Percentiles rank a stretch among this genome's conserved stretches.
phyloP scores from a whole-genome alignment of 306 rosid species.

The Chamaecrista fasciculata region DNA sequence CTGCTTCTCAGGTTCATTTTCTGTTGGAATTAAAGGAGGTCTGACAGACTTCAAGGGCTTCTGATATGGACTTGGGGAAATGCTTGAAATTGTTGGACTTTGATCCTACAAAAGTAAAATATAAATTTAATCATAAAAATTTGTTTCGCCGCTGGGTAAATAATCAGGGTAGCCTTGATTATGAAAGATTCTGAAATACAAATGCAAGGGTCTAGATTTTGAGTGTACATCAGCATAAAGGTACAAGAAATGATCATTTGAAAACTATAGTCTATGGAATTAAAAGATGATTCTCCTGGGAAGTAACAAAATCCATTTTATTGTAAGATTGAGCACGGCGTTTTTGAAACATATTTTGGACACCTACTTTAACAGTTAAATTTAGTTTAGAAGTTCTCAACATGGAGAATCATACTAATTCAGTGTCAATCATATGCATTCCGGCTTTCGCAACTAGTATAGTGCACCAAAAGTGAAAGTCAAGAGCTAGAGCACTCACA shows the following conservation, averaged over 20 bases:
- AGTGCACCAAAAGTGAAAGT: slow-evolving; percentile 28
- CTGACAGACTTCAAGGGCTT: slow-evolving; percentile 68
- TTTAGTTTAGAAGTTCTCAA: background rate
- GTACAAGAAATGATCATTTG: slow-evolving; percentile 8
- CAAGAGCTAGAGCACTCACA: slow-evolving; percentile 47
- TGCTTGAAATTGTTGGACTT: slow-evolving; percentile 33
- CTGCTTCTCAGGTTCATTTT: slow-evolving; percentile 65
- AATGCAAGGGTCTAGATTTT: slow-evolving; percentile 10
- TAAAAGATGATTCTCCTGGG: background rate
- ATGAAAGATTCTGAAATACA: background rate
- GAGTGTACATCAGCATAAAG: background rate
- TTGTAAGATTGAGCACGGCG: background rate
- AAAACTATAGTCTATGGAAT: background rate
- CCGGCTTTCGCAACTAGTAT: background rate
- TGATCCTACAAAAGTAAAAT: slow-evolving; percentile 50
- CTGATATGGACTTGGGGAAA: slow-evolving; percentile 50
- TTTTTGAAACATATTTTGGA: background rate
- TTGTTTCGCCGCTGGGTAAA: background rate
- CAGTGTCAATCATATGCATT: slow-evolving; percentile 1
- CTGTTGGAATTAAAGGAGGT: slow-evolving; percentile 80
- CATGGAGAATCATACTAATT: slow-evolving; percentile 14
- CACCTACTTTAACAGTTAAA: background rate
- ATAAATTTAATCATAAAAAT: background rate
- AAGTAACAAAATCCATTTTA: slow-evolving; percentile 11
- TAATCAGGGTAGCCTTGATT: background rate